Base-by-base conservation (phyloP, 345 rosid genomes). In the Brassica nigra region DNA sequence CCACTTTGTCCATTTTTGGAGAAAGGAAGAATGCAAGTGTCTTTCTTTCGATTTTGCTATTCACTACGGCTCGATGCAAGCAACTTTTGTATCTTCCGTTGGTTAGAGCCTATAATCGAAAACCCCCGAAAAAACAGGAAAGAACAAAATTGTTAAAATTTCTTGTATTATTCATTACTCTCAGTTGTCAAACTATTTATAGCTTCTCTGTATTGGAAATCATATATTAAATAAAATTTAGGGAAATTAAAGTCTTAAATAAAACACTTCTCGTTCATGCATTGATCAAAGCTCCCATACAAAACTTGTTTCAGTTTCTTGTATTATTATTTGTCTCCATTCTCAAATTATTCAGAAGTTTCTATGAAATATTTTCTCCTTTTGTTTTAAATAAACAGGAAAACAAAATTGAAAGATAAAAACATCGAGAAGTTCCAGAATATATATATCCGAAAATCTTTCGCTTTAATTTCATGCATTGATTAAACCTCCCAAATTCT, bases 1-100 rank as follows among this genome's bases (percentile, higher is more conserved):
- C 88, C 30, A 86, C 80, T 70, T 88, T 89, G 84, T 86, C 92
- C 11, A 76, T 77, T 61, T 78, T 82, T 1, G 92, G 95, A 71
- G 85, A 66, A 61, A 84, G 79, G 44, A 90, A 84, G 79, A 80
- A 89, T 2, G 78, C 90, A 85, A 89, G 30, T 6, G 92, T 84
- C 80, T 78, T 83, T 71, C 92, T 83, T 74, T 70, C 89, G 5
- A 27, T 80, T 15, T 79, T 80, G 33, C 75, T 80, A 61, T 88
- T 81, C 81, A 88, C 93, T 57, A 91, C 88, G 9, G 89, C 93
- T 42, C 59, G 59, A 54, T 54, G 59, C 59, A 54, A 54, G 59
- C 59, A 54, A 54, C 59, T 54, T 79, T 86, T 88, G 86, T 86
- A 89, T 62, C 5, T 66, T 37, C 54, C 70, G 8, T 66, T 66